A percentile compares a stretch with the other conserved stretches of the same genome.
Evolutionary conservation across 2,329 filamentous ascomycete genomes (phyloP).

Genomic region (Neodidymelliopsis sp.): DNA sequence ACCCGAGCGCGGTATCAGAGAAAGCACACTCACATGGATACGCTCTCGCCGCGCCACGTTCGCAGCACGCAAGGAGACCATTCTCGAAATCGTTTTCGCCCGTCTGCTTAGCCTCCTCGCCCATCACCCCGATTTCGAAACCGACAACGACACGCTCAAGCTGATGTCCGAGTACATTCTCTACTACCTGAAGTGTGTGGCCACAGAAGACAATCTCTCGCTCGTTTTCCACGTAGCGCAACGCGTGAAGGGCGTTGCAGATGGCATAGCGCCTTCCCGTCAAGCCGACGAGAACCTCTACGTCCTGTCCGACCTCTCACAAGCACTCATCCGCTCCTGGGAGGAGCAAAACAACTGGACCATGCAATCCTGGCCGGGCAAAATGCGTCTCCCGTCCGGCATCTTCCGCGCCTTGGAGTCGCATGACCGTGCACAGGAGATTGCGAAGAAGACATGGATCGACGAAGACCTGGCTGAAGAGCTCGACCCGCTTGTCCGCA

Average conservation of each 20-base stretch:
- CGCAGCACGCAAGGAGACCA: constrained; percentile 59
- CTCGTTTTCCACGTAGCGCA: constrained; percentile 93
- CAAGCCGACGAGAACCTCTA: constrained; percentile 75
- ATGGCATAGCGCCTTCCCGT: constrained; percentile 70
- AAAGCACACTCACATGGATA: constrained; percentile 85
- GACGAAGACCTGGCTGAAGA: constrained; percentile 76
- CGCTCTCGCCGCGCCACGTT: constrained; percentile 78
- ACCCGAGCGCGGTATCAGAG: constrained; percentile 75
- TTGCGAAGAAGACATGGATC: constrained; percentile 85
- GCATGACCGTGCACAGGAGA: constrained; percentile 80
- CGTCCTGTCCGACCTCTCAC: constrained; percentile 84
- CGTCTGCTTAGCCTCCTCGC: constrained; percentile 87
- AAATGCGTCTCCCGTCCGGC: constrained; percentile 79
- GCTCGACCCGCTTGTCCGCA: constrained; percentile 79
- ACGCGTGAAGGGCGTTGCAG: constrained; percentile 86
- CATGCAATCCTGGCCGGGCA: constrained; percentile 82
- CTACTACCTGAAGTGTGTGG: constrained; percentile 84
- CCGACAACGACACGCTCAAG: constrained; percentile 68
- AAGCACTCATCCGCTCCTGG: constrained; percentile 82
- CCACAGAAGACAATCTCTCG: constrained; percentile 84
- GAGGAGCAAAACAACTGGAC: constrained; percentile 86
- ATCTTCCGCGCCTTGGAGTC: constrained; percentile 79
- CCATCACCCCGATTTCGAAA: constrained; percentile 88
- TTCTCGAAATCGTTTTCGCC: constrained; percentile 82
- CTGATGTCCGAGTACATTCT: constrained; percentile 90